Evolutionary conservation across 2,329 filamentous ascomycete genomes (phyloP).

Genomic region (Colletotrichum neosansevieriae): DNA sequence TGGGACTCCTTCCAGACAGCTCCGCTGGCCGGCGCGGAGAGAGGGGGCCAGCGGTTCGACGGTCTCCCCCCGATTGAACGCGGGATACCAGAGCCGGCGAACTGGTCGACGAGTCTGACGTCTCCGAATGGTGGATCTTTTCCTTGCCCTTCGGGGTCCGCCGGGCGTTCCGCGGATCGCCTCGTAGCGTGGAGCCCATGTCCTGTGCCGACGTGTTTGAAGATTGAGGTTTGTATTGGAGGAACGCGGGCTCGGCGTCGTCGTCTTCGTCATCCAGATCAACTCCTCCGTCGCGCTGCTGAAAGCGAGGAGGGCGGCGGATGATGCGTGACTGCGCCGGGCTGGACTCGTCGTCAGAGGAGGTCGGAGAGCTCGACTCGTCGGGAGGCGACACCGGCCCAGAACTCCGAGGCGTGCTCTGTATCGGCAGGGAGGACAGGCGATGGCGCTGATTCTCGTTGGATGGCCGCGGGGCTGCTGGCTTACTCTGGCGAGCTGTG

Average conservation of each 20-base stretch:
- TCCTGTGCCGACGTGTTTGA: slow-evolving; percentile 56
- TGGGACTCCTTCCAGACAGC: slow-evolving; percentile 66
- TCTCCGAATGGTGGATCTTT: slow-evolving; percentile 62
- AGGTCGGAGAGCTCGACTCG: slow-evolving; percentile 54
- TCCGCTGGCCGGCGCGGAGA: slow-evolving; percentile 72
- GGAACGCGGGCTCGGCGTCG: slow-evolving; percentile 69
- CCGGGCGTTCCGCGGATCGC: slow-evolving; percentile 54
- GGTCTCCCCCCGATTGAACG: slow-evolving; percentile 48
- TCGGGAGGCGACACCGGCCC: slow-evolving; percentile 50
- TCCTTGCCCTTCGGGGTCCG: slow-evolving; percentile 49
- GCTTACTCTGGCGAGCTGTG: slow-evolving; percentile 47
- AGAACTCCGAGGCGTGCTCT: slow-evolving; percentile 43
- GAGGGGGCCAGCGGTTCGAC: slow-evolving; percentile 58
- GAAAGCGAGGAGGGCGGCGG: slow-evolving; percentile 67
- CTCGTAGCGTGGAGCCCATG: slow-evolving; percentile 65
- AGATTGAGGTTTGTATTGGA: slow-evolving; percentile 57
- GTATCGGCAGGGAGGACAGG: slow-evolving; percentile 60
- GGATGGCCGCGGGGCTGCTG: slow-evolving; percentile 42
- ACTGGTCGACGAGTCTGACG: slow-evolving; percentile 72
- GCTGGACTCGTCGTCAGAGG: slow-evolving; percentile 63
- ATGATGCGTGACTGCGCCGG: slow-evolving; percentile 71
- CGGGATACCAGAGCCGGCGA: slow-evolving; percentile 58
- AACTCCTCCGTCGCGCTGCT: slow-evolving; percentile 43
- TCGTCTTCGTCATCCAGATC: slow-evolving; percentile 55
- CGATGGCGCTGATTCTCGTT: slow-evolving; percentile 53